Base-by-base conservation (phyloP, 768 basidiomycete genomes). In the Lepiota subincarnata region DNA sequence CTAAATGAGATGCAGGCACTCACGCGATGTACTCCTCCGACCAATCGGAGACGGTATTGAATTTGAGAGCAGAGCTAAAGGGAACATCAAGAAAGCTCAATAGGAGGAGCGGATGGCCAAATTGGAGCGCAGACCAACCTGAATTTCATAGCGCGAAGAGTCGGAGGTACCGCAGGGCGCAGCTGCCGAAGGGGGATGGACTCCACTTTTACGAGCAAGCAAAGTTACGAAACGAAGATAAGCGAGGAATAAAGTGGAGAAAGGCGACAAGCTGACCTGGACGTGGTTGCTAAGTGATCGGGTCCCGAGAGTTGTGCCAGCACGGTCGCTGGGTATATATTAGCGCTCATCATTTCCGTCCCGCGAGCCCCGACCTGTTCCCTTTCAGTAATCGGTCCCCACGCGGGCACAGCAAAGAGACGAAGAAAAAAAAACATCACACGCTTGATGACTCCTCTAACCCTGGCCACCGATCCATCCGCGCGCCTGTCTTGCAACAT, bases 31-130 rank as follows among this genome's bases (percentile, higher is more conserved):
- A 95, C 46, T 92, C 86, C 57, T 92, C 89, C 86, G 87, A 89
- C 92, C 92, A 94, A 47, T 95, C 92, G 0, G 91, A 76, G 20
- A 93, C 87, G 2, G 91, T 89, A 60, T 95, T 95, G 70, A 94
- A 94, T 67, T 92, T 90, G 63, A 94, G 79, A 7, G 90, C 88
- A 28, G 88, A 89, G 62, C 88, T 90, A 50, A 0, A 52, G 6
- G 31, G 20, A 1, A 31, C 19, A 3, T 20, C 37, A 46, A 36
- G n/a, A n/a, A 50, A 14, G 22, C 20, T 34, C 3, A 49, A 41
- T 42, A 14, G 28, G 51, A 16, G 8, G 42, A n/a, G 40, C 19
- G 14, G 42, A 14, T 36, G 14, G 28, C 6, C 3, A 22, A 45
- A 16, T 38, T 31, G 7, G 24, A 34, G 20, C 41, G 31, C 44